These are phyloP conservation scores for Limonium bicolor DNA, from an alignment of 148 eudicot genomes.

Conservation along the genomic window DNA sequence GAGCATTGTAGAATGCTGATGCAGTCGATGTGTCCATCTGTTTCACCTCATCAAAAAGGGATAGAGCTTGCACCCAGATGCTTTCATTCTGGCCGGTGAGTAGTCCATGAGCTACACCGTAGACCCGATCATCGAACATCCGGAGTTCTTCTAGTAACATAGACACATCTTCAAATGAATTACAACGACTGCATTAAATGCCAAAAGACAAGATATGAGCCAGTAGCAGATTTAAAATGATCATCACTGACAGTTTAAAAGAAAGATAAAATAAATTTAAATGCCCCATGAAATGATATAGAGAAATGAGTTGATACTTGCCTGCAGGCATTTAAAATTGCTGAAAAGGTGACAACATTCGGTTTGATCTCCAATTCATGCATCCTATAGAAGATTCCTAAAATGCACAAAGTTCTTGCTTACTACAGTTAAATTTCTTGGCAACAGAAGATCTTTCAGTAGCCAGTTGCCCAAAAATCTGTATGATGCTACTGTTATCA, in stretches of 20 bases:
- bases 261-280: too few species aligned
- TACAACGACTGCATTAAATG: conserved; percentile 66
- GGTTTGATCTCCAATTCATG: conserved; percentile 80
- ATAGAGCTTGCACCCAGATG: conserved; percentile 67
- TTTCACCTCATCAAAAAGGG: conserved; percentile 81
- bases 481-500: conserved; percentile 37
- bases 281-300: too few species aligned
- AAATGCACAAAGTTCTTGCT: conserved; percentile 53
- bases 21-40: conserved; percentile 89
- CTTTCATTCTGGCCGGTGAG: conserved; percentile 66
- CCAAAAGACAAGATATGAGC: neutral
- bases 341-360: conserved; percentile 96
- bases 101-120: conserved; percentile 94
- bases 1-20: conserved; percentile 93
- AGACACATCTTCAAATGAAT: conserved; percentile 87
- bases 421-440: conserved; percentile 22
- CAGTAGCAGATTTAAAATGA: too few species aligned
- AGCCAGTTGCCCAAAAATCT: conserved; percentile 66
- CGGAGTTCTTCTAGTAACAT: conserved; percentile 80
- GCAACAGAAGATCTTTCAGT: conserved; percentile 23
- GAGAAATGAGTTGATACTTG: too few species aligned
- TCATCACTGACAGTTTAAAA: too few species aligned
- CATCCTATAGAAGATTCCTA: conserved; percentile 87
- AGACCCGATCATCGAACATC: conserved; percentile 82
- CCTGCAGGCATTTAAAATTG: conserved; percentile 99